Conservation (phyloP, 805 yeast genomes). For the Ogataea methanolica region DNA sequence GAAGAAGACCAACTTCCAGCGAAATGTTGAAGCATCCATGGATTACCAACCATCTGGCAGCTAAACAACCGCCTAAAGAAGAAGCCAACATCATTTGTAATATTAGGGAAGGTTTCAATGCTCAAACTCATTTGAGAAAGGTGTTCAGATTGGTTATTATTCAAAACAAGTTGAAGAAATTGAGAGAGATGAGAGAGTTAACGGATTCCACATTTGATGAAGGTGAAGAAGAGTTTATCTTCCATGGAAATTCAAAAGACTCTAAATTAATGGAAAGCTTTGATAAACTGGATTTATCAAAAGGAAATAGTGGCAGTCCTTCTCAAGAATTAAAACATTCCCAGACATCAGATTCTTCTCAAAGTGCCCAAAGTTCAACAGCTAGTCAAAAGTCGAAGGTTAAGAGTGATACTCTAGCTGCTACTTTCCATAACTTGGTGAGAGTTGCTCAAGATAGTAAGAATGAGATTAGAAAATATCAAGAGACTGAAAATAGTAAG, state of each 20-base stretch:
- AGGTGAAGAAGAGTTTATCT: conserved; percentile 28
- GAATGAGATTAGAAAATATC: conserved; percentile 25
- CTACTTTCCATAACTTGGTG: conserved; percentile 29
- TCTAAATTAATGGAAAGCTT: conserved; percentile 34
- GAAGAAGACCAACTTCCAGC: conserved; percentile 61
- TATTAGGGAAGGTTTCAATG: conserved; percentile 77
- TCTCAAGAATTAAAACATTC: neutral
- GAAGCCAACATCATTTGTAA: conserved; percentile 70
- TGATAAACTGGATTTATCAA: conserved; percentile 11
- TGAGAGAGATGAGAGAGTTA: conserved; percentile 57
- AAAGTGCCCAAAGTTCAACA: neutral
- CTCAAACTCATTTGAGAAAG: conserved; percentile 76
- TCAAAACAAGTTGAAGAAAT: conserved; percentile 70
- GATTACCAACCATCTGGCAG: conserved; percentile 48
- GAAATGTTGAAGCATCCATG: conserved; percentile 70
- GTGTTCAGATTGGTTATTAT: conserved; percentile 83
- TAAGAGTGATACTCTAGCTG: conserved; percentile 25
- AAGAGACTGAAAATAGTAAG: conserved; percentile 25
- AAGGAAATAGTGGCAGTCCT: neutral
- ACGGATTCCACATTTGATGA: conserved; percentile 38
- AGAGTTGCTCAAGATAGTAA: conserved; percentile 29
- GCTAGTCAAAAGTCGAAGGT: conserved; percentile 1
- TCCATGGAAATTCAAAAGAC: conserved; percentile 35
- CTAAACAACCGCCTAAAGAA: conserved; percentile 10
- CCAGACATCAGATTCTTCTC: neutral